Evolutionary conservation across 1,284 basidiomycete genomes (phyloP).

Genomic region (Anthracocystis walkeri): DNA sequence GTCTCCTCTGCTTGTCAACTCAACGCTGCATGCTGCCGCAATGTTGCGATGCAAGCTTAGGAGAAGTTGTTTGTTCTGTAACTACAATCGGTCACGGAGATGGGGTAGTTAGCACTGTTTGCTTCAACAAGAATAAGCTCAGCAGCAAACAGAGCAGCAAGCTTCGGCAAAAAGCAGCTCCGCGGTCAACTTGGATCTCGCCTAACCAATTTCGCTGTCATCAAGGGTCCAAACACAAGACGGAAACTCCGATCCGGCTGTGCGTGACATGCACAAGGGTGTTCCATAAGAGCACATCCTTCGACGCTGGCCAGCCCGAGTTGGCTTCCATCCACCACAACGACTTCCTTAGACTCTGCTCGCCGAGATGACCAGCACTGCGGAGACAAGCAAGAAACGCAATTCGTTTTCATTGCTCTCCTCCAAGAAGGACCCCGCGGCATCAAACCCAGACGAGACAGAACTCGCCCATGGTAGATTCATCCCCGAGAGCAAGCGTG

Average conservation of each 20-base stretch:
- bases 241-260: slow-evolving; percentile 7
- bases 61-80: no score
- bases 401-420: slow-evolving; percentile 30
- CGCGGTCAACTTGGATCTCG: no score
- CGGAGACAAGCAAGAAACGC: slow-evolving; percentile 38
- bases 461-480: slow-evolving; percentile 27
- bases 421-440: slow-evolving; percentile 5
- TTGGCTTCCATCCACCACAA: neutral
- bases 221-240: neutral
- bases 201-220: neutral
- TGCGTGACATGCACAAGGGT: neutral
- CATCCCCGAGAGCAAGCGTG: slow-evolving; percentile 44
- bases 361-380: slow-evolving; percentile 1
- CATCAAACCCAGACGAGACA: slow-evolving; percentile 11
- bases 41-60: no score
- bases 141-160: no score
- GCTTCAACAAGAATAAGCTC: no score
- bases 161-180: no score
- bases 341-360: neutral
- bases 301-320: neutral
- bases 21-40: no score
- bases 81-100: no score
- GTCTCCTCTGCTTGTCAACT: no score
- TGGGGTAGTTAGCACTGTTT: no score
- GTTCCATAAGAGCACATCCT: neutral